phyloP scores from a whole-genome alignment of 352 stramenopile genomes.

The Globisporangium carolinianum region DNA sequence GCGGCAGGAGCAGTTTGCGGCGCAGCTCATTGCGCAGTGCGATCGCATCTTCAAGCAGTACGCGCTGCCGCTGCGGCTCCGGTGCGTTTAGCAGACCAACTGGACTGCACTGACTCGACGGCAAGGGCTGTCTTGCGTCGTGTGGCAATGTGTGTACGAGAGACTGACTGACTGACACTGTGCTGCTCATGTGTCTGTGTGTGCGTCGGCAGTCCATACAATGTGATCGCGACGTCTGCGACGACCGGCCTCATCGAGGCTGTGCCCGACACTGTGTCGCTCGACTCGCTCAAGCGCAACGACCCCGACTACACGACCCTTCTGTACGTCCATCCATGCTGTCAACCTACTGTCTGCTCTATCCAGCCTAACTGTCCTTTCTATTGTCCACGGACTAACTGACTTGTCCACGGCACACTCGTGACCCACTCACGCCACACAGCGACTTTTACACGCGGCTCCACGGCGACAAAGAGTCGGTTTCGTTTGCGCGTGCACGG shows the following conservation, averaged over 20 bases:
- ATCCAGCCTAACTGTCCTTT: too few species aligned
- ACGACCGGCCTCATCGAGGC: slow-evolving; percentile 95
- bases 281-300: slow-evolving; percentile 95
- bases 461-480: slow-evolving; percentile 81
- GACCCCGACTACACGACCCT: slow-evolving; percentile 81
- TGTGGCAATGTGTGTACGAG: slow-evolving; percentile 25
- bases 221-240: slow-evolving; percentile 93
- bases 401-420: not conserved
- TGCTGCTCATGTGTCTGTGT: not conserved
- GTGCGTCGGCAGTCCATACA: slow-evolving; percentile 80
- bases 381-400: not conserved
- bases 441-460: slow-evolving; percentile 91
- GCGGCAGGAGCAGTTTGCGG: slow-evolving; percentile 96
- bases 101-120: too few species aligned
- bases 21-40: slow-evolving; percentile 95
- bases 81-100: slow-evolving; percentile 31
- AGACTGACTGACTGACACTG: slow-evolving; percentile 17
- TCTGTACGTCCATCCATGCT: slow-evolving; percentile 51
- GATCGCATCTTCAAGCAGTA: slow-evolving; percentile 93
- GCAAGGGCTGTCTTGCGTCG: too few species aligned
- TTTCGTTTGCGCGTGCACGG: slow-evolving; percentile 70
- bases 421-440: not conserved
- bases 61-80: slow-evolving; percentile 88
- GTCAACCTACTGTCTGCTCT: too few species aligned
- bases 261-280: slow-evolving; percentile 94